These are phyloP conservation scores for Citrullus colocynthis DNA, from an alignment of 306 rosid genomes.

Conservation along the genomic window DNA sequence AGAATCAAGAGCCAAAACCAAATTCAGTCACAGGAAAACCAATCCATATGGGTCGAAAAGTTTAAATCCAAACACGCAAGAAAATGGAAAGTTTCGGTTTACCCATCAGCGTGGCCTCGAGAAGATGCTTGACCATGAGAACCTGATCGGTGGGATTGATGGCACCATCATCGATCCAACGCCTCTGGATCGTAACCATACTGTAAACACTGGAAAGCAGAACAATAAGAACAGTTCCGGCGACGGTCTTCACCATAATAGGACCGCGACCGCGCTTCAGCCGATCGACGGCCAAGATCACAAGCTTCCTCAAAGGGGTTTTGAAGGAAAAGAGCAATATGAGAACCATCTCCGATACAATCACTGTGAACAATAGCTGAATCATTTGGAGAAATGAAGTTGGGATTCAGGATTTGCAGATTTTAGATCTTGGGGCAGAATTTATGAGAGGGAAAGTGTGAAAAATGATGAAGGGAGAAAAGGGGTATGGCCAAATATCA, in stretches of 20 bases:
- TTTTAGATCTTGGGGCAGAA: background rate
- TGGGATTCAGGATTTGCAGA: background rate
- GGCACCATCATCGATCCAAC: constrained; percentile 44
- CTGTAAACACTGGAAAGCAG: constrained; percentile 40
- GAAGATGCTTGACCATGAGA: constrained; percentile 73
- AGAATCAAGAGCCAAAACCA: background rate
- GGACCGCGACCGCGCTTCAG: constrained; percentile 80
- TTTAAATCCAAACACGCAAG: background rate
- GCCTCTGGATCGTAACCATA: constrained; percentile 46
- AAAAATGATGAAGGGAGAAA: background rate
- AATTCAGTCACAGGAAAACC: background rate
- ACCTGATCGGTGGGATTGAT: constrained; percentile 87
- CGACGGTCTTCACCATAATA: constrained; percentile 60
- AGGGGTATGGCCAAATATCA: constrained; percentile 12
- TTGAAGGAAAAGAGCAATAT: constrained; percentile 46
- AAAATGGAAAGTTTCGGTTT: background rate
- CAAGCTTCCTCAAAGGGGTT: constrained; percentile 76
- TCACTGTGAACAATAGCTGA: constrained; percentile 44
- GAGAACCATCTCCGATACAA: constrained; percentile 47
- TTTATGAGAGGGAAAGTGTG: background rate
- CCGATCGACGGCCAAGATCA: constrained; percentile 59
- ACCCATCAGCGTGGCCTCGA: constrained; percentile 93
- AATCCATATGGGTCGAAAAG: background rate
- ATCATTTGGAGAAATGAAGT: constrained; percentile 30
- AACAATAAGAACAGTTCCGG: constrained; percentile 39